Conservation (phyloP, 1,284 basidiomycete species). For the Leucoagaricus sp. region DNA sequence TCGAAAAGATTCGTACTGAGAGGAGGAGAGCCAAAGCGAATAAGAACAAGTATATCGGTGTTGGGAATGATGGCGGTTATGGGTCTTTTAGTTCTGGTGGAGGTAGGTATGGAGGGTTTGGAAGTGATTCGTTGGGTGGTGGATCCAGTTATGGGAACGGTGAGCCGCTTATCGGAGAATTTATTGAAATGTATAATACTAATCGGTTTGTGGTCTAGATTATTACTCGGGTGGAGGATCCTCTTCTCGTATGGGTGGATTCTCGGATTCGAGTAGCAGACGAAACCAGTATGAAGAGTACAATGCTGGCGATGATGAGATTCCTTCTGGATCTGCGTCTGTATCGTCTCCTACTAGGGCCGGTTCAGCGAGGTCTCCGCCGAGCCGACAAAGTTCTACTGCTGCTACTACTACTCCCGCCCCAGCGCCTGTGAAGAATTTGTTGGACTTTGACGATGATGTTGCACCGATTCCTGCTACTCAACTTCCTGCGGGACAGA, state of each 20-base stretch:
- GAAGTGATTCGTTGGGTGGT: slow-evolving; percentile 41
- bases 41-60: slow-evolving; percentile 88
- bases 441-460: slow-evolving; percentile 77
- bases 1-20: slow-evolving; percentile 89
- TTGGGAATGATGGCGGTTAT: slow-evolving; percentile 71
- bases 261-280: slow-evolving; percentile 53
- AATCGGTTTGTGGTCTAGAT: slow-evolving; percentile 21
- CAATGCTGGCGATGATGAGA: slow-evolving; percentile 95
- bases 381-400: slow-evolving; percentile 21
- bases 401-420: slow-evolving; percentile 38
- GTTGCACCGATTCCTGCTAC: slow-evolving; percentile 45
- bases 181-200: background rate
- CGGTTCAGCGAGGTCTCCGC: slow-evolving; percentile 27
- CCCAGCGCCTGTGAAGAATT: slow-evolving; percentile 53
- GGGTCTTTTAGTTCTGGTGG: slow-evolving; percentile 59
- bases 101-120: slow-evolving; percentile 44
- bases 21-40: slow-evolving; percentile 94
- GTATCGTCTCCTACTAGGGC: slow-evolving; percentile 24
- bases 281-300: slow-evolving; percentile 87
- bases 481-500: slow-evolving; percentile 26
- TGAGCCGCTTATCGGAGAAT: slow-evolving; percentile 9
- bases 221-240: slow-evolving; percentile 21
- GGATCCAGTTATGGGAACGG: slow-evolving; percentile 36
- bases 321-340: slow-evolving; percentile 35
- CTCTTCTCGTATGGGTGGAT: slow-evolving; percentile 38